phyloP scores from a whole-genome alignment of 2,329 filamentous ascomycete genomes.

The Cercospora berteroae region DNA sequence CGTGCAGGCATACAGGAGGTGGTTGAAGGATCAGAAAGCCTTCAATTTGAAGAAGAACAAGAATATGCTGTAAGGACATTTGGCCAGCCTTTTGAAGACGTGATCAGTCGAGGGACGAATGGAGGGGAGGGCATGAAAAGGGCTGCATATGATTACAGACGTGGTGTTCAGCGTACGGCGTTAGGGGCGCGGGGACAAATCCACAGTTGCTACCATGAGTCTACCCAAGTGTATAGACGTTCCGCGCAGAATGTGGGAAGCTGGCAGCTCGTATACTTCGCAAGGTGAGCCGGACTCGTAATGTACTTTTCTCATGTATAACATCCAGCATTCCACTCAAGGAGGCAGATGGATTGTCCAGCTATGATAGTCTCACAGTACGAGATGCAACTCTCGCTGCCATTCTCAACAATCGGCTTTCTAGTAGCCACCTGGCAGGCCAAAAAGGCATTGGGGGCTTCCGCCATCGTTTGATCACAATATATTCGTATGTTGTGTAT shows the following conservation, averaged over 20 bases:
- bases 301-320: not conserved
- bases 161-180: not conserved
- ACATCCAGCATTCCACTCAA: not conserved
- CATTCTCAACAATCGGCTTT: too few species aligned
- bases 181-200: not conserved
- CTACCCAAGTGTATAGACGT: not conserved
- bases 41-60: constrained; percentile 85
- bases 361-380: not conserved
- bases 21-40: constrained; percentile 95
- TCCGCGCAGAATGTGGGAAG: not conserved
- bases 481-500: too few species aligned
- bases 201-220: not conserved
- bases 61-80: constrained; percentile 53
- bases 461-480: too few species aligned
- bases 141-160: not conserved
- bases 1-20: constrained; percentile 84
- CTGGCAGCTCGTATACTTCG: not conserved
- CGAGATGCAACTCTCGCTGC: not conserved
- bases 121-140: not conserved
- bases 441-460: too few species aligned
- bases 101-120: not conserved
- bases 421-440: too few species aligned
- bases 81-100: too few species aligned
- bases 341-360: not conserved
- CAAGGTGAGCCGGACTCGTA: not conserved